Evolutionary conservation across 805 yeast genomes (phyloP).

Genomic region (Ogataea neopini): DNA sequence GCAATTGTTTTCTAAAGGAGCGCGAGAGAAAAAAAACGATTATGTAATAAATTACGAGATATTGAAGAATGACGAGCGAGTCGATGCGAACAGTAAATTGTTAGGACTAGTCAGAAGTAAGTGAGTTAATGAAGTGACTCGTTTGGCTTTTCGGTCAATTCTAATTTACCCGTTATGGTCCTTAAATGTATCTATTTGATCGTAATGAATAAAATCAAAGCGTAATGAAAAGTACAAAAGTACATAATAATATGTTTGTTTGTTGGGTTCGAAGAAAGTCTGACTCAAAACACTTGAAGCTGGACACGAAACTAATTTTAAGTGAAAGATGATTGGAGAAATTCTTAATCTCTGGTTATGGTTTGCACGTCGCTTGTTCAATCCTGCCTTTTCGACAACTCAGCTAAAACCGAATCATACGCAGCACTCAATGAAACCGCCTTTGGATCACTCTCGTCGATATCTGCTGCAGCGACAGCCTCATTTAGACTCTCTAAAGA

Average conservation of each 20-base stretch:
- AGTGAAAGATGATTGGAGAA: too few species aligned
- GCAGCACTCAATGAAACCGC: slow-evolving; percentile 10
- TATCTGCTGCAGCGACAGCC: slow-evolving; percentile 7
- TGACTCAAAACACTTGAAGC: too few species aligned
- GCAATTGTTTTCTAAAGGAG: neutral
- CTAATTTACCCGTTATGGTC: too few species aligned
- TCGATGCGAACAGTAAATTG: too few species aligned
- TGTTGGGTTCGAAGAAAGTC: too few species aligned
- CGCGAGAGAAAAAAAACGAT: neutral
- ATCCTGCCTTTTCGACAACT: slow-evolving; percentile 16
- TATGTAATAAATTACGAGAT: neutral
- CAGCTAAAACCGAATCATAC: slow-evolving; percentile 29
- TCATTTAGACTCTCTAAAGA: neutral
- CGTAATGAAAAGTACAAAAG: neutral
- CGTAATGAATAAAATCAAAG: neutral
- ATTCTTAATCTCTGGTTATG: too few species aligned
- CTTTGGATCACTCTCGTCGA: slow-evolving; percentile 4
- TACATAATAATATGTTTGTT: too few species aligned
- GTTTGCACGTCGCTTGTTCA: neutral
- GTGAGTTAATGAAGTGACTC: too few species aligned
- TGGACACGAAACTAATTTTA: too few species aligned
- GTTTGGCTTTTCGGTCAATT: too few species aligned
- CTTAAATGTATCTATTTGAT: neutral
- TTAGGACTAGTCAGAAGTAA: too few species aligned
- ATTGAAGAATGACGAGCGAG: too few species aligned